Conservation (phyloP, 164 flowering plant species). For the Annona cherimola region DNA sequence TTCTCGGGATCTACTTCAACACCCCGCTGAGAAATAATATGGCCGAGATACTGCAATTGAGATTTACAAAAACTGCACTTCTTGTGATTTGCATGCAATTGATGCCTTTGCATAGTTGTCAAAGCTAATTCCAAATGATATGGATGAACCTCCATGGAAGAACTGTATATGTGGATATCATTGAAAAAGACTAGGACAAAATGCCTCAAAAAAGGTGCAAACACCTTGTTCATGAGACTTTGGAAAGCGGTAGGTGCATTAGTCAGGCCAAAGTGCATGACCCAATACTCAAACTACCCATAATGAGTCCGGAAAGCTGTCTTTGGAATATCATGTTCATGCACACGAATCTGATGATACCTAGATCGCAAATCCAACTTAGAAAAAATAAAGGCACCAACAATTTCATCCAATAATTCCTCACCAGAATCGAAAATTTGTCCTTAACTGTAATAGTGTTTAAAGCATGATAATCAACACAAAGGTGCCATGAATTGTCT, state of each 20-base stretch:
- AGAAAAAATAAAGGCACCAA: slow-evolving; percentile 8
- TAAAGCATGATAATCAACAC: slow-evolving; percentile 2
- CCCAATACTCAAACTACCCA: slow-evolving; percentile 1
- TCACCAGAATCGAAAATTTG: slow-evolving; percentile 1
- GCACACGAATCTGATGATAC: slow-evolving; percentile 16
- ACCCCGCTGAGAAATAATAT: neutral
- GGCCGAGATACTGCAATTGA: slow-evolving; percentile 4
- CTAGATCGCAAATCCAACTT: slow-evolving; percentile 11
- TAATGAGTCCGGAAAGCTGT: slow-evolving; percentile 7
- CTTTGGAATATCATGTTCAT: slow-evolving; percentile 1
- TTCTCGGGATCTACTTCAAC: neutral
- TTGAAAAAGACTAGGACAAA: slow-evolving; percentile 6
- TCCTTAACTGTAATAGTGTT: slow-evolving; percentile 2
- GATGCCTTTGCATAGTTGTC: too few species aligned
- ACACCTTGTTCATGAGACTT: slow-evolving; percentile 9
- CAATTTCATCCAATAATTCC: slow-evolving; percentile 10
- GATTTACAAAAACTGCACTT: too few species aligned
- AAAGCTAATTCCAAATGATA: too few species aligned
- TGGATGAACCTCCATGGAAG: too few species aligned
- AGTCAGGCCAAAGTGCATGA: slow-evolving; percentile 6
- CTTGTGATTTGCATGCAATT: too few species aligned
- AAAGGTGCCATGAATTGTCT: slow-evolving; percentile 1
- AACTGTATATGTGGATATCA: too few species aligned
- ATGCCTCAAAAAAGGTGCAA: neutral
- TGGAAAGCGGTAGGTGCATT: slow-evolving; percentile 7